Conservation (phyloP, 2,329 filamentous ascomycete genomes). For the Furcasterigmium sp. region DNA sequence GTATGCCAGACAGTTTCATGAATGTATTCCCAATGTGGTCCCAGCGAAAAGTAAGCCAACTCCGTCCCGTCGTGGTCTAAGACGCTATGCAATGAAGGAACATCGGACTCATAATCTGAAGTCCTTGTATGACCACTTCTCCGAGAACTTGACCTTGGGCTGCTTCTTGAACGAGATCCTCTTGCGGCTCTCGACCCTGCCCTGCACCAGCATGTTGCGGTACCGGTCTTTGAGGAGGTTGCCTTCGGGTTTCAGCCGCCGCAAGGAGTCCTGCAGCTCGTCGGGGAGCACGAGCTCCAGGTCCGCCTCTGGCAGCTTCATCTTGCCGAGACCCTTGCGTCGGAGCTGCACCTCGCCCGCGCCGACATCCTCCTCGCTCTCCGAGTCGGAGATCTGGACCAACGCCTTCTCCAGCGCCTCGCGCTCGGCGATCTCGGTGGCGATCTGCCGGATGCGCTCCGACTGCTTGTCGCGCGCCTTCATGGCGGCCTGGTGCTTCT, state of each 20-base stretch:
- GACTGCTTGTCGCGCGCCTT: slow-evolving; percentile 69
- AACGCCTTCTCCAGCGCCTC: slow-evolving; percentile 44
- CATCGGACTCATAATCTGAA: slow-evolving; percentile 41
- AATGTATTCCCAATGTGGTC: slow-evolving; percentile 1
- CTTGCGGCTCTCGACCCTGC: slow-evolving; percentile 80
- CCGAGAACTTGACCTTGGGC: slow-evolving; percentile 72
- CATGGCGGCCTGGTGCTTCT: slow-evolving; percentile 70
- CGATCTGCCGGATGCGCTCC: slow-evolving; percentile 65
- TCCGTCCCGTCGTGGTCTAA: neutral
- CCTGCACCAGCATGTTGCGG: slow-evolving; percentile 79
- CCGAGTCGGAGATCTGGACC: slow-evolving; percentile 24
- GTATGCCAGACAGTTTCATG: neutral
- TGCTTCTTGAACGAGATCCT: slow-evolving; percentile 78
- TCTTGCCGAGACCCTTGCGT: slow-evolving; percentile 68
- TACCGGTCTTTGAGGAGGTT: slow-evolving; percentile 91
- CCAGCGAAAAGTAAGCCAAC: neutral
- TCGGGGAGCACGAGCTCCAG: slow-evolving; percentile 78
- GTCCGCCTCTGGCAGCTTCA: slow-evolving; percentile 69
- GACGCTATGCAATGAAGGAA: neutral
- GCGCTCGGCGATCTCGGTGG: slow-evolving; percentile 54
- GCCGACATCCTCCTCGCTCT: slow-evolving; percentile 47
- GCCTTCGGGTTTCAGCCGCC: slow-evolving; percentile 88
- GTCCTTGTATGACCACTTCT: slow-evolving; percentile 99
- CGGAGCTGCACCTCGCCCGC: slow-evolving; percentile 61
- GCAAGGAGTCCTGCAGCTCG: slow-evolving; percentile 74